Conservation (phyloP, 352 stramenopile species). For the Globisporangium recalcitrans region DNA sequence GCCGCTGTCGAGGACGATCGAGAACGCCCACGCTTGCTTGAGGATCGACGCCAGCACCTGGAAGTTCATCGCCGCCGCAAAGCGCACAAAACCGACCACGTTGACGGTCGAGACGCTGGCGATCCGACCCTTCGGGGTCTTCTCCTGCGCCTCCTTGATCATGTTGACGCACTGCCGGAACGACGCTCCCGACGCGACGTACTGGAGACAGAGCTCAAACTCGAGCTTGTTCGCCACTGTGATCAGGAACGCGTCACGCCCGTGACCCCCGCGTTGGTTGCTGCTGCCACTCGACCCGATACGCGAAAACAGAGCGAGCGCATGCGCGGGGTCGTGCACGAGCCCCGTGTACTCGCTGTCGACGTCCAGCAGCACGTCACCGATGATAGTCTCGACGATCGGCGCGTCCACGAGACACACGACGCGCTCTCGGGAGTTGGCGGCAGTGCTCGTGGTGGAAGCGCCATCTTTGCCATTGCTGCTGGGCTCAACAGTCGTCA, state of each 20-base stretch:
- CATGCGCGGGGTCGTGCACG: constrained; percentile 12
- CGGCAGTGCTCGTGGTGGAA: not conserved
- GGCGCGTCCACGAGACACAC: constrained; percentile 12
- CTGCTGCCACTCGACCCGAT: not conserved
- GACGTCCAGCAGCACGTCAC: constrained; percentile 11
- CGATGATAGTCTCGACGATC: constrained; percentile 17
- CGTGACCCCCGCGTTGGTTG: not conserved
- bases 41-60: constrained; percentile 13
- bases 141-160: constrained; percentile 10
- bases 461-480: not conserved
- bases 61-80: constrained; percentile 16
- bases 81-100: constrained; percentile 11
- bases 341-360: constrained; percentile 11
- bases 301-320: constrained; percentile 4
- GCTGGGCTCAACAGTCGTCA: not conserved
- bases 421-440: not conserved
- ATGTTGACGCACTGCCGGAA: constrained; percentile 11
- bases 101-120: not conserved
- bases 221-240: constrained; percentile 6
- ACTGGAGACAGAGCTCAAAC: constrained; percentile 14
- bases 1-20: constrained; percentile 13
- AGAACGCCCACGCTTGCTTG: constrained; percentile 14
- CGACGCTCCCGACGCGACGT: constrained; percentile 5
- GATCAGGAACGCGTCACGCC: constrained; percentile 8
- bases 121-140: not conserved